Base-by-base conservation (phyloP, 345 rosid genomes). In the Geranium rotundifolium region DNA sequence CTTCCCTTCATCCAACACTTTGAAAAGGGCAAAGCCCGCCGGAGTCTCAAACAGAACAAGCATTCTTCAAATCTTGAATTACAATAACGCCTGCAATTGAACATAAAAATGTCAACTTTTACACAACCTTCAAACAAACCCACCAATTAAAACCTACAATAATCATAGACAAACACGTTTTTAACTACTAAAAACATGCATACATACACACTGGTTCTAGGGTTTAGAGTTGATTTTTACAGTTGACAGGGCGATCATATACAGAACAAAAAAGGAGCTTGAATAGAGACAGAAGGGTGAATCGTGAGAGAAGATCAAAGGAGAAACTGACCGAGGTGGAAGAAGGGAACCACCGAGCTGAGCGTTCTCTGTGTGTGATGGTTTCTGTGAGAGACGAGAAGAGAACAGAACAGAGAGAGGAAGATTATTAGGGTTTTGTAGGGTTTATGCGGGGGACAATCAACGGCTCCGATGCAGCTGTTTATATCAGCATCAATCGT, bases 11-110 rank as follows among this genome's bases (percentile, higher is more conserved):
- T 87, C 80, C 64, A 78, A 58, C 0, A 89, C 86, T 71, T 87
- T 87, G 56, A 89, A 87, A 23, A 85, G 83, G 61, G 84, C 88
- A 62, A 82, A 85, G 39, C 96, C 91, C 54, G 86, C 95, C 0
- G 89, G 88, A 7, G 95, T 85, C 75, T 84, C 89, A 34, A 88
- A 84, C 63, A 88, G 56, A 31, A 85, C 85, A 23, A 80, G 71
- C 95, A 85, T 88, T 65, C 41, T 41, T 41, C 50, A 41, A 41
- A 6, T 41, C 10, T 6, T 41, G 37, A 31, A 31, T 31, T 2
- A 31, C 50, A 41, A 41, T 41, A 1, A 41, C 50, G 10, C 50
- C 50, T 41, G 50, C 50, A 41, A 41, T 12, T 5, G 12, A 41
- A 5, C 14, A 41, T 1, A 4, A 41, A 41, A 41, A 41, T 5